Evolutionary conservation across 371 early-diverging fungal genomes (phyloP), one percentile per base, ranked within the genome.

Genomic region (Mucor plumbeus): DNA sequence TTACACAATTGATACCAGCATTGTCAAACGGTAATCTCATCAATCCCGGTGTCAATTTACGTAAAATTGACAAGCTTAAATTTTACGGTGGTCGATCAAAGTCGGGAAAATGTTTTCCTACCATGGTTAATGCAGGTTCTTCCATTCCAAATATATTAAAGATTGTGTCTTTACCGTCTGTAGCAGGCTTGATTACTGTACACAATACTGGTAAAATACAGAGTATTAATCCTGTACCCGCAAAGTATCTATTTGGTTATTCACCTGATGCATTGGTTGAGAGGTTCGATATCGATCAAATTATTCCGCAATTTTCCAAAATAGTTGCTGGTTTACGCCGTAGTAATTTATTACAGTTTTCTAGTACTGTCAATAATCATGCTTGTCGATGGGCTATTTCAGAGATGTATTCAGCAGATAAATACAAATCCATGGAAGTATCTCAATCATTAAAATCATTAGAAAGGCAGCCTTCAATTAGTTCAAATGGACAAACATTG

Each of bases 161-260:
- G 60, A 79, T 90, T 38, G 86, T 87, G 4, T 87, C 89, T 0
- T 78, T 90, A 44, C 88, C 91, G 4, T 83, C 88, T 1, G 84
- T 91, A 33, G 88, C 91, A 0, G 91, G 91, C 0, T 75, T 91
- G 36, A 76, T 91, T 39, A 90, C 90, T 3, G 74, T 83, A 8
- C 83, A 86, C 47, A 69, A 76, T 13, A 63, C 43, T 15, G 91
- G 91, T 1, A 65, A 71, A 33, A 85, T 91, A n/a, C 88, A 88
- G 48, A 84, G 87, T 43, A 84, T 85, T 65, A 91, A 86, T 65
- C 77, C 88, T 10, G 90, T 88, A 8, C 89, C 91, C 35, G 85
- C 89, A 36, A 90, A 90, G 70, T 91, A 90, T 60, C 75, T 91
- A 7, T 90, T 91, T 79, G 91, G 91, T 21, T 85, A 84, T 63